These are phyloP conservation scores for Aurantiochytrium sp. DNA, from an alignment of 108 stramenopile genomes.

Conservation along the genomic window DNA sequence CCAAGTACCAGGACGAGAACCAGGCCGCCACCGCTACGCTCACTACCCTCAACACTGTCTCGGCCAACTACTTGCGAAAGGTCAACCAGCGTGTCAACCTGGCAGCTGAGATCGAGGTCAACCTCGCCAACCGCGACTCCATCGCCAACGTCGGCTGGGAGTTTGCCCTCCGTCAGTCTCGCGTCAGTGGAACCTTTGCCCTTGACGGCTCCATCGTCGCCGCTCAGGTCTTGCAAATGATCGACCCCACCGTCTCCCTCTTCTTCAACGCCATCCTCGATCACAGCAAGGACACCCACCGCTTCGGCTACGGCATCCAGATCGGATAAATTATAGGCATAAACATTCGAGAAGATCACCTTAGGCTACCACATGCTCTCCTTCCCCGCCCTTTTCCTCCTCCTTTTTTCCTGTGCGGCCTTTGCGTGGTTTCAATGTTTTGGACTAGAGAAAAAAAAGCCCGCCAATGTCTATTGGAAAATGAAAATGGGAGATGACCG, in stretches of 20 bases:
- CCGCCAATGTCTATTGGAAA: no score
- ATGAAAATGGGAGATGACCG: no score
- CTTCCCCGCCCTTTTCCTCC: no score
- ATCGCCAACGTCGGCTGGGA: slow-evolving; percentile 8
- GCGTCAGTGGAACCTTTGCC: not conserved
- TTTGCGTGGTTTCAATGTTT: no score
- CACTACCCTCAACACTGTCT: slow-evolving; percentile 12
- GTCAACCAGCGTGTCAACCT: not conserved
- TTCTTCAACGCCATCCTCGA: slow-evolving; percentile 20
- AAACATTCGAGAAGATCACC: no score
- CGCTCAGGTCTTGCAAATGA: not conserved
- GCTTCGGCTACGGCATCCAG: slow-evolving; percentile 16
- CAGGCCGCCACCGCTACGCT: not conserved
- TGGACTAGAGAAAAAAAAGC: no score
- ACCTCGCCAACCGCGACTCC: not conserved
- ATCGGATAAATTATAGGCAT: not conserved
- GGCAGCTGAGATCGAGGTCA: not conserved
- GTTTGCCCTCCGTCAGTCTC: slow-evolving; percentile 1
- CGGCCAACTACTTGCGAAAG: slow-evolving; percentile 10
- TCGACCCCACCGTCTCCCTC: not conserved
- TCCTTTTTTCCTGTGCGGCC: no score
- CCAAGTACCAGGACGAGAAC: slow-evolving; percentile 16
- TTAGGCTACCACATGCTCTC: no score
- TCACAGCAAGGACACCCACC: slow-evolving; percentile 16
- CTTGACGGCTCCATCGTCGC: slow-evolving; percentile 4